Evolutionary conservation across 805 yeast genomes (phyloP).

Genomic region (Yamadazyma olivae): DNA sequence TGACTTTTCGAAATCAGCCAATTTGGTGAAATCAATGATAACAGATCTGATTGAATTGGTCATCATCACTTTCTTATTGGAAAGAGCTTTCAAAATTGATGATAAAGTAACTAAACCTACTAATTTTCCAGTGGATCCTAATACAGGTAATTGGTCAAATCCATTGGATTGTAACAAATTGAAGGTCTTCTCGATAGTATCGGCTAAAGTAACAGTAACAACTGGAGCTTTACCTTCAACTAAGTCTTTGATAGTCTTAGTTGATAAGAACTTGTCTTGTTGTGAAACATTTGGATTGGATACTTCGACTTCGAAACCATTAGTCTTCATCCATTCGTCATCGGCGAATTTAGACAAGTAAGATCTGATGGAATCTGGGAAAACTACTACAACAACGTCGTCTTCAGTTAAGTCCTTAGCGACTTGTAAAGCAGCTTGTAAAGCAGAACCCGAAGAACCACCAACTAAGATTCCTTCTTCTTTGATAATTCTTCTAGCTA

Average conservation of each 20-base stretch:
- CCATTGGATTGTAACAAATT: conserved; percentile 70
- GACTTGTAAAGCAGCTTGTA: conserved; percentile 72
- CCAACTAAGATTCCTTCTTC: conserved; percentile 88
- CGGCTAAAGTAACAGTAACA: conserved; percentile 62
- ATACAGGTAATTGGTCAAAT: conserved; percentile 83
- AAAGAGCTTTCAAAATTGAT: conserved; percentile 61
- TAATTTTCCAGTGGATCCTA: conserved; percentile 56
- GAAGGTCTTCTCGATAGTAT: conserved; percentile 62
- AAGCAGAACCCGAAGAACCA: conserved; percentile 85
- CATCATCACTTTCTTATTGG: conserved; percentile 55
- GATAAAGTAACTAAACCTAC: conserved; percentile 78
- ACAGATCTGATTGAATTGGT: conserved; percentile 56
- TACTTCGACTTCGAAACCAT: conserved; percentile 62
- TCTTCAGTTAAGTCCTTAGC: conserved; percentile 67
- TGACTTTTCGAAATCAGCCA: conserved; percentile 64
- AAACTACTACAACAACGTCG: conserved; percentile 72
- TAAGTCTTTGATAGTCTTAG: conserved; percentile 60
- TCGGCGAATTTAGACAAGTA: conserved; percentile 85
- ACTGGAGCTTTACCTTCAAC: conserved; percentile 68
- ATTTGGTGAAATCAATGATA: conserved; percentile 71
- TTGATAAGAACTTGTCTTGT: conserved; percentile 38
- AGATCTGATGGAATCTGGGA: conserved; percentile 86
- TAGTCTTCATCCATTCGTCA: conserved; percentile 85
- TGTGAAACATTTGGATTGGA: conserved; percentile 37
- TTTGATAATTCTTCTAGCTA: conserved; percentile 76